Percentiles rank a stretch among this genome's conserved stretches.
Evolutionary conservation across 1,284 basidiomycete genomes (phyloP).

Genomic region (Exsudoporus floridanus): DNA sequence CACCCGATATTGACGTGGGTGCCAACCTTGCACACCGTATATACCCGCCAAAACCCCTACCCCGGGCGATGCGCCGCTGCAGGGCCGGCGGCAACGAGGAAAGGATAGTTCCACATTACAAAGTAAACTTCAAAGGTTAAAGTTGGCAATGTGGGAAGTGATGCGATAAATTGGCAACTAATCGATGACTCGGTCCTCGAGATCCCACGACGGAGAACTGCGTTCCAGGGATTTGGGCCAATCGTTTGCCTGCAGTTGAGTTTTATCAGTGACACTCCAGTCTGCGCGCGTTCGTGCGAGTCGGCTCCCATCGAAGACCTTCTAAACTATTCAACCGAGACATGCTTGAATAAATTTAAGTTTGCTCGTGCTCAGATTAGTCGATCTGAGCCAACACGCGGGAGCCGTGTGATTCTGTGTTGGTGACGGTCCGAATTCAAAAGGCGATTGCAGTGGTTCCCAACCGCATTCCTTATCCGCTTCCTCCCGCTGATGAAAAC

Average conservation of each 20-base stretch:
- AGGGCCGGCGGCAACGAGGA: constrained; percentile 24
- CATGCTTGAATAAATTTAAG: neutral
- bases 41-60: too few relatives aligned
- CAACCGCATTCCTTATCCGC: neutral
- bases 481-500: neutral
- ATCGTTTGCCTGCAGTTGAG: constrained; percentile 11
- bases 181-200: neutral
- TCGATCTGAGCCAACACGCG: neutral
- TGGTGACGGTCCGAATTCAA: neutral
- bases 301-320: too few relatives aligned
- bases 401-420: neutral
- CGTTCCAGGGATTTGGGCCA: too few relatives aligned
- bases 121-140: constrained; percentile 11
- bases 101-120: constrained; percentile 9
- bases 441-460: neutral
- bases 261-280: neutral
- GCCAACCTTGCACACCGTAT: too few relatives aligned
- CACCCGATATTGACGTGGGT: too few relatives aligned
- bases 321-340: too few relatives aligned
- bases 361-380: neutral
- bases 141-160: constrained; percentile 1
- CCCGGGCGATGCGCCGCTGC: too few relatives aligned
- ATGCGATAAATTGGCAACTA: neutral
- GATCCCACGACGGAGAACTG: constrained; percentile 21
- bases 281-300: too few relatives aligned